Percentiles rank a stretch among this genome's conserved stretches.
Evolutionary conservation across 1,284 basidiomycete genomes (phyloP).

Genomic region (Ustilago bromivora): DNA sequence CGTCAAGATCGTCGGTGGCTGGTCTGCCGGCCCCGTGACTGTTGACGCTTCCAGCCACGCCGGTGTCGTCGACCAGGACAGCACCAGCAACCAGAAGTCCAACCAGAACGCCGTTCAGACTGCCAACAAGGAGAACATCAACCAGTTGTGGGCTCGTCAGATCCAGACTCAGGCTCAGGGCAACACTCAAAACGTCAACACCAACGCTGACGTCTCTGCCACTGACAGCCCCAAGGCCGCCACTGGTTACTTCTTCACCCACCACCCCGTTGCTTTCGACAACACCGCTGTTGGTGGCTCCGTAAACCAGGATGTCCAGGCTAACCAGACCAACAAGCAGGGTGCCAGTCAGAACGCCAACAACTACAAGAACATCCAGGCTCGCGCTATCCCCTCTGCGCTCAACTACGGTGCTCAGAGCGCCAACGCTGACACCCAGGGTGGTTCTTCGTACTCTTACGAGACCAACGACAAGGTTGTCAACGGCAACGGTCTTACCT

Average conservation of each 20-base stretch:
- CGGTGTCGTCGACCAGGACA: conserved; percentile 26
- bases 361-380: conserved; percentile 8
- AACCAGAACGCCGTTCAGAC: conserved; percentile 32
- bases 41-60: conserved; percentile 34
- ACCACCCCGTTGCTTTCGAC: conserved; percentile 28
- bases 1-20: conserved; percentile 27
- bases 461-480: conserved; percentile 40
- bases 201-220: conserved; percentile 25
- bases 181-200: conserved; percentile 20
- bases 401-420: conserved; percentile 19
- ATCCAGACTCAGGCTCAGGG: conserved; percentile 26
- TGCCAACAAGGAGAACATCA: conserved; percentile 18
- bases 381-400: conserved; percentile 11
- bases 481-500: conserved; percentile 27
- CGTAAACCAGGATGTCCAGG: conserved; percentile 23
- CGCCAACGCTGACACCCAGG: conserved; percentile 27
- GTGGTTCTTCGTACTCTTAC: conserved; percentile 18
- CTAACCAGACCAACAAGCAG: conserved; percentile 32
- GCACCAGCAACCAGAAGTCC: conserved; percentile 26
- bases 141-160: conserved; percentile 19
- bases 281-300: conserved; percentile 21
- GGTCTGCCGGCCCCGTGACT: conserved; percentile 20
- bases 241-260: conserved; percentile 31
- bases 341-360: conserved; percentile 18
- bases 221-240: conserved; percentile 10